Evolutionary conservation across 1,284 basidiomycete species (phyloP), one percentile per base, ranked within the genome.

Genomic region (Ganoderma lucidum): DNA sequence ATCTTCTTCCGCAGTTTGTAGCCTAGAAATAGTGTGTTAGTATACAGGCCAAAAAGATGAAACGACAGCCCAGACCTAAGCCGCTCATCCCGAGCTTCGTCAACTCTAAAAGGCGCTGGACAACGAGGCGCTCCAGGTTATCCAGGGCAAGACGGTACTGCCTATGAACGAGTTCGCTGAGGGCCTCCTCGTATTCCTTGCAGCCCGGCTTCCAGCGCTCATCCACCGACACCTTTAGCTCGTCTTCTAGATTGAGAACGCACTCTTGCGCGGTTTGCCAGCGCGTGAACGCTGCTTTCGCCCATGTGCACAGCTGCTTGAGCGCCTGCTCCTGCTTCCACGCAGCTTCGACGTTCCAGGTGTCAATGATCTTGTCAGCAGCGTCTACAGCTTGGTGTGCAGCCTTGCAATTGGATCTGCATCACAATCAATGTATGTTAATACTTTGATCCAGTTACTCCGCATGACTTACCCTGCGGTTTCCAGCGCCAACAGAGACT

Each of bases 1-100:
- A 80, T 79, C 35, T 78, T 75, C 41, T 73, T 71, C 2, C 73
- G 71, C 2, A 78, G 56, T 41, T 78, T 78, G 44, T 80, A 79
- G 0, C 75, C 78, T 76, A 39, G 2, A 75, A 19, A 39, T 6
- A 62, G 48, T 39, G 15, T 44, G 44, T 45, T 12, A 28, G 8
- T 5, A 41, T 60, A 28, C 6, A n/a, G 4, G 0, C 15, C 8
- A 0, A 5, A 28, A 58, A 1, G 17, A 3, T 0, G 19, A 58
- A 1, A 14, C 63, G 9, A n/a, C n/a, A n/a, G n/a, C n/a, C n/a
- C n/a, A n/a, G n/a, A 64, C 63, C 63, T 35, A 58, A 10, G 5
- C 63, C 53, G 39, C 63, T 64, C 63, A 64, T 56, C 9, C 63
- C 63, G 23, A 64, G 63, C 63, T 64, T 64, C 3, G 51, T 64